Evolutionary conservation across 108 stramenopile species (phyloP).

Genomic region (Cyclotella baltica): DNA sequence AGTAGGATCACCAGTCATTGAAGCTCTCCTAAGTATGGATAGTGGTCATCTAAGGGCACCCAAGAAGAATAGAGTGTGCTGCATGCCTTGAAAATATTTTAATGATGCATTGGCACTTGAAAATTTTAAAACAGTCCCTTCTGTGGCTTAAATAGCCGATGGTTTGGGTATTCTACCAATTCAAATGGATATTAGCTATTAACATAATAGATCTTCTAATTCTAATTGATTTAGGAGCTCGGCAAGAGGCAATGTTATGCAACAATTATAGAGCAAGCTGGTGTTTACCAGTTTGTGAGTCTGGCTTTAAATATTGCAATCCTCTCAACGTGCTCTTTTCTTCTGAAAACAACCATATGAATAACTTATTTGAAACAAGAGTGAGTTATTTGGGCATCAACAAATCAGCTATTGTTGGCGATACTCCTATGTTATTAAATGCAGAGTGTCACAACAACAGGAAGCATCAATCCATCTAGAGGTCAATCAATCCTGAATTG

Average conservation of each 20-base stretch:
- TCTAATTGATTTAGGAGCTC: slow-evolving; percentile 75
- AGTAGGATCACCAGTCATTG: slow-evolving; percentile 78
- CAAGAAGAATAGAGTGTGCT: slow-evolving; percentile 45
- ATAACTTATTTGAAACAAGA: too few species aligned
- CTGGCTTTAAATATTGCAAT: slow-evolving; percentile 76
- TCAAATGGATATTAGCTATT: slow-evolving; percentile 77
- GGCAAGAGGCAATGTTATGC: slow-evolving; percentile 50
- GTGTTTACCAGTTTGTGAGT: slow-evolving; percentile 84
- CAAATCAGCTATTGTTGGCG: slow-evolving; percentile 61
- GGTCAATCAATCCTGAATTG: too few species aligned
- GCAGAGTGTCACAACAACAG: too few species aligned
- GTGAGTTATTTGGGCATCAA: slow-evolving; percentile 30
- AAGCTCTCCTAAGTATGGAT: slow-evolving; percentile 66
- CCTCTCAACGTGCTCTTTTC: slow-evolving; percentile 71
- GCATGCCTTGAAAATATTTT: slow-evolving; percentile 70
- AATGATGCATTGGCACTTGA: slow-evolving; percentile 70
- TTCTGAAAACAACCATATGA: slow-evolving; percentile 73
- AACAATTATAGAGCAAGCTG: slow-evolving; percentile 79
- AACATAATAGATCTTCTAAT: slow-evolving; percentile 84
- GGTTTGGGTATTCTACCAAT: slow-evolving; percentile 75
- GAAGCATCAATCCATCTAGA: too few species aligned
- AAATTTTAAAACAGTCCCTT: slow-evolving; percentile 76
- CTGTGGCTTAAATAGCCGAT: slow-evolving; percentile 62
- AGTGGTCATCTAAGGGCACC: slow-evolving; percentile 66
- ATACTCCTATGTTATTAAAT: too few species aligned